These are phyloP conservation scores for Cercospora sesami DNA, from an alignment of 2,329 filamentous ascomycete genomes.

Conservation along the genomic window DNA sequence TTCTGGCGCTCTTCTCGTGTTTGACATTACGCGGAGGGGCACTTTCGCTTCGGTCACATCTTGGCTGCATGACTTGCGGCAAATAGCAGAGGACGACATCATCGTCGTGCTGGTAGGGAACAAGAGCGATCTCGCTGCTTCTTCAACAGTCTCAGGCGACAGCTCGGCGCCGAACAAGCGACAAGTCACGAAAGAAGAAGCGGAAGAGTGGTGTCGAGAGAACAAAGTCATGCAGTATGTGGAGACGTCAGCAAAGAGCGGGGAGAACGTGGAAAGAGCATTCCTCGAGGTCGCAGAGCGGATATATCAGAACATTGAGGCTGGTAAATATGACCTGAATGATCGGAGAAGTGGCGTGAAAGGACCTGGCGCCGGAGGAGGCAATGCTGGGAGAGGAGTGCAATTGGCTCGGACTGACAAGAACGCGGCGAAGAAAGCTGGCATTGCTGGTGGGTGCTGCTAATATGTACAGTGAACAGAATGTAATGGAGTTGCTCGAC, in stretches of 20 bases:
- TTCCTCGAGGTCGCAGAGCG: conserved; percentile 92
- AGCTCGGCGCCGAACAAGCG: conserved; percentile 59
- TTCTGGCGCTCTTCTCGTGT: conserved; percentile 78
- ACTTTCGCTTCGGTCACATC: conserved; percentile 87
- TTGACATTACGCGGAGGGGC: conserved; percentile 82
- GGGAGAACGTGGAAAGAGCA: conserved; percentile 88
- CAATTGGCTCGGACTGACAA: conserved; percentile 48
- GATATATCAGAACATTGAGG: conserved; percentile 96
- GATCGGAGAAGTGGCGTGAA: conserved; percentile 92
- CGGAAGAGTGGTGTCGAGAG: conserved; percentile 79
- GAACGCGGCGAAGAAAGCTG: conserved; percentile 36
- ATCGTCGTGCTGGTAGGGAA: conserved; percentile 94
- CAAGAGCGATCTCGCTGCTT: conserved; percentile 76
- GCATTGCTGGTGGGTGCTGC: conserved; percentile 32
- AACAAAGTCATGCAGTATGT: conserved; percentile 93
- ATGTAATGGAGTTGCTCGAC: conserved; percentile 1
- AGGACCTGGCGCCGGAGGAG: conserved; percentile 56
- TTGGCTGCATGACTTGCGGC: conserved; percentile 90
- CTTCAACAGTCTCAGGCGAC: conserved; percentile 41
- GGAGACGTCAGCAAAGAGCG: conserved; percentile 93
- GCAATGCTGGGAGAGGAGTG: conserved; percentile 45
- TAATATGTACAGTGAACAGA: conserved; percentile 14
- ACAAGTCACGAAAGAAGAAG: conserved; percentile 79
- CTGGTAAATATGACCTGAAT: conserved; percentile 90
- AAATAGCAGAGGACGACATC: conserved; percentile 94